Base-by-base conservation (phyloP, 2,329 filamentous ascomycete genomes). In the Penicillium concentricum region DNA sequence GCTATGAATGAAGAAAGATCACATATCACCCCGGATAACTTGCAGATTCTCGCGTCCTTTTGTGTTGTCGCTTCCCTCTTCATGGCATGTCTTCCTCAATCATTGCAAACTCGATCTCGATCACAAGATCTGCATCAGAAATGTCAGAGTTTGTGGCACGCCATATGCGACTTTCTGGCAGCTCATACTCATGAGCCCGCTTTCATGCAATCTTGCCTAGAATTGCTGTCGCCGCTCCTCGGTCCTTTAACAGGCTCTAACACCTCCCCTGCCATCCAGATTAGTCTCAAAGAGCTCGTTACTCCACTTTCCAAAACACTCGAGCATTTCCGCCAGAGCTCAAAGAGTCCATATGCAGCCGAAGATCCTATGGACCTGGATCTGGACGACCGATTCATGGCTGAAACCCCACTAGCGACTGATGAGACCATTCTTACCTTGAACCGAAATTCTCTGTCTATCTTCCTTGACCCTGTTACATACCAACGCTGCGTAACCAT, bases 31-130 rank as follows among this genome's bases (percentile, higher is more conserved):
- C 65, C 73, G 7, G 80, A 84, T 54, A 77, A 81, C 66, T 67
- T 83, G 59, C 79, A 80, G 37, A 75, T 81, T 30, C 54, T 82
- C n/a, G 70, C 72, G 6, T 80, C 77, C n/a, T 73, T 81, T 44
- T 81, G 79, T 64, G 72, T 81, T 20, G 71, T 79, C 22, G 70
- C 67, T 24, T 66, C 68, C 20, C 57, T 81, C 48, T 69, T 70
- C 68, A 58, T 65, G 59, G 77, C 58, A 61, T 79, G 44, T 57
- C 65, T 69, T 43, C 72, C 65, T 38, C 76, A 55, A 51, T 70
- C 62, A 59, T 35, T 32, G 49, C 30, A 45, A 18, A 55, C 39
- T 59, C 73, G 55, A 41, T 71, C 57, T 67, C 73, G 52, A 64
- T 61, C 62, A 32, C 63, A 71, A 51, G 62, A 58, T 38, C 47